phyloP scores from a whole-genome alignment of 345 rosid genomes.

The Jatropha curcas region DNA sequence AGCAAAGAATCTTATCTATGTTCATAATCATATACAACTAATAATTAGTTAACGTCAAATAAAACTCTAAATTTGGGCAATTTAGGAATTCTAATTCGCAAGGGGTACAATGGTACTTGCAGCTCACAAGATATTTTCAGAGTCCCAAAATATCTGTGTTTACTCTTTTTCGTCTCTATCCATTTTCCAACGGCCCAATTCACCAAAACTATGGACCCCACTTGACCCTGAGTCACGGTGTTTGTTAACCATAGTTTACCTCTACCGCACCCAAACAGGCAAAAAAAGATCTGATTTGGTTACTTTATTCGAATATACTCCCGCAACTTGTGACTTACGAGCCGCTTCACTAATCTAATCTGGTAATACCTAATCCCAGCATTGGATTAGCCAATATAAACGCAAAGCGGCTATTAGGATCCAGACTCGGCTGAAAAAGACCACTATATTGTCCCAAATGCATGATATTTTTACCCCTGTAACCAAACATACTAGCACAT shows the following conservation, averaged over 20 bases:
- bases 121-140: neutral
- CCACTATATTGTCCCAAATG: neutral
- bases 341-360: neutral
- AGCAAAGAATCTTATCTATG: too few relatives aligned
- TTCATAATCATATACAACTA: too few relatives aligned
- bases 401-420: neutral
- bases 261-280: neutral
- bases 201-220: neutral
- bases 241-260: neutral
- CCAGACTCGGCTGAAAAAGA: too few relatives aligned
- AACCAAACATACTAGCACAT: conserved; percentile 7
- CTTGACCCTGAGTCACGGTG: neutral
- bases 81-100: neutral
- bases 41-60: too few relatives aligned
- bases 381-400: neutral
- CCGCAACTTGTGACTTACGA: neutral
- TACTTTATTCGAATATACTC: neutral
- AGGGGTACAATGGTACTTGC: neutral
- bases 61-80: neutral
- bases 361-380: neutral
- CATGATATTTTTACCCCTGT: neutral
- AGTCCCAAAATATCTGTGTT: neutral
- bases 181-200: neutral
- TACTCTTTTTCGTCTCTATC: neutral
- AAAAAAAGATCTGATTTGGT: neutral